Base-by-base conservation (phyloP, 2,329 filamentous ascomycete genomes). In the Sclerotiophoma versabilis region DNA sequence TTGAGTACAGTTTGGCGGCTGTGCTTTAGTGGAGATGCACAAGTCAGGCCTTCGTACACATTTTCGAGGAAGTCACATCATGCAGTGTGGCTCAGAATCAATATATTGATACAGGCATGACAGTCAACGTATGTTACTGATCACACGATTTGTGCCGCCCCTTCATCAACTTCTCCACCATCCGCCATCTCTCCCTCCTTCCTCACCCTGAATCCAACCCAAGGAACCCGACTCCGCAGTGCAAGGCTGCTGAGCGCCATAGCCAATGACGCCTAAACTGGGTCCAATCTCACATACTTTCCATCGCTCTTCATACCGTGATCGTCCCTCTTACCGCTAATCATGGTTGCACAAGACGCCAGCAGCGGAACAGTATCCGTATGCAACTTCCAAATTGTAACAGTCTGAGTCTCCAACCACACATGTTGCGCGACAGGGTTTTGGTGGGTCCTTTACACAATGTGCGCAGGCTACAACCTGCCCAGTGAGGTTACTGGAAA, bases 241-340 rank as follows among this genome's bases (percentile, higher is more conserved):
- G 87, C 81, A 67, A 96, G 76, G 77, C 90, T 93, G 75, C 92
- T 96, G 73, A 93, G 75, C 22, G 93, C 93, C 93, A 97, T 98
- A 1, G 93, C 93, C 71, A 96, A 76, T 62, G 87, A 89, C 5
- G 93, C 93, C 93, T 93, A 97, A 1, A 90, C 90, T 0, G 90
- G 90, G 71, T 91, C 87, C 39, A 93, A 76, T 56, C 84, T 78
- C 17, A 92, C 75, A 69, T 89, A 88, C 25, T 72, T 70, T 1
- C 66, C 69, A 8, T 45, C 50, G 15, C 70, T 66, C 3, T 73
- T 71, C 39, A 79, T 80, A 20, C 66, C 72, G 49, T 59, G 74
- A 70, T 59, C 69, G 64, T 62, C 65, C 70, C 91, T 77, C 3
- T 83, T 83, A 3, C 38, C 48, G 5, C 75, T 72, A 14, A 72